phyloP scores from a whole-genome alignment of 169 alveolate species.

The Plasmodium vinckei region DNA sequence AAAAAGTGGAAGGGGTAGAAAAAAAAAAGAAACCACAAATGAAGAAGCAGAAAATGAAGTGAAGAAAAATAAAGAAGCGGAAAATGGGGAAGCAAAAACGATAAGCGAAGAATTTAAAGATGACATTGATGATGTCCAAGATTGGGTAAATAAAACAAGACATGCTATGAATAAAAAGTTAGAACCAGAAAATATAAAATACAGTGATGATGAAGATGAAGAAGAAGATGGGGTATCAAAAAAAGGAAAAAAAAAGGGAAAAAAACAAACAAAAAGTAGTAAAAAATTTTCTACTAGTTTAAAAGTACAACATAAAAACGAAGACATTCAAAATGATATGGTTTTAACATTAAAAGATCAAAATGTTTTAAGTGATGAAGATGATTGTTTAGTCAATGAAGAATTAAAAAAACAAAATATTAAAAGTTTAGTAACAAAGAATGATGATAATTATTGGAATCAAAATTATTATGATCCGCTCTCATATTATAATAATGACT shows the following conservation, averaged over 20 bases:
- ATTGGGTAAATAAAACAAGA: constrained; percentile 65
- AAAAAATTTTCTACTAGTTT: constrained; percentile 11
- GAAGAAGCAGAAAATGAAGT: not conserved
- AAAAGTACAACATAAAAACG: constrained; percentile 67
- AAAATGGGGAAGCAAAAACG: constrained; percentile 4
- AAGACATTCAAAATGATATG: constrained; percentile 52
- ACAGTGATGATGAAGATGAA: constrained; percentile 68
- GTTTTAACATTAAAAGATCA: constrained; percentile 54
- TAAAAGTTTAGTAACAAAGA: constrained; percentile 30
- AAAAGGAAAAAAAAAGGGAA: not conserved
- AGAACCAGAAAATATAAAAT: constrained; percentile 27
- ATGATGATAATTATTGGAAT: constrained; percentile 57
- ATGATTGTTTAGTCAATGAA: constrained; percentile 63
- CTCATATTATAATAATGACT: constrained; percentile 43
- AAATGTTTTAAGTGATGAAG: constrained; percentile 36
- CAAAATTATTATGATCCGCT: constrained; percentile 62
- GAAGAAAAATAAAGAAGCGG: not conserved
- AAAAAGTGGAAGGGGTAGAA: constrained; percentile 15
- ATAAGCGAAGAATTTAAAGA: constrained; percentile 49
- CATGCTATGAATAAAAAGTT: constrained; percentile 33
- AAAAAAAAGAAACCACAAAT: not conserved
- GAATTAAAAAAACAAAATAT: constrained; percentile 51
- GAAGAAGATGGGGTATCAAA: not conserved
- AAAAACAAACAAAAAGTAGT: constrained; percentile 20
- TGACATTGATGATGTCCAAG: constrained; percentile 61